phyloP scores from a whole-genome alignment of 108 stramenopile genomes.

The Stephanodiscus minutulus region DNA sequence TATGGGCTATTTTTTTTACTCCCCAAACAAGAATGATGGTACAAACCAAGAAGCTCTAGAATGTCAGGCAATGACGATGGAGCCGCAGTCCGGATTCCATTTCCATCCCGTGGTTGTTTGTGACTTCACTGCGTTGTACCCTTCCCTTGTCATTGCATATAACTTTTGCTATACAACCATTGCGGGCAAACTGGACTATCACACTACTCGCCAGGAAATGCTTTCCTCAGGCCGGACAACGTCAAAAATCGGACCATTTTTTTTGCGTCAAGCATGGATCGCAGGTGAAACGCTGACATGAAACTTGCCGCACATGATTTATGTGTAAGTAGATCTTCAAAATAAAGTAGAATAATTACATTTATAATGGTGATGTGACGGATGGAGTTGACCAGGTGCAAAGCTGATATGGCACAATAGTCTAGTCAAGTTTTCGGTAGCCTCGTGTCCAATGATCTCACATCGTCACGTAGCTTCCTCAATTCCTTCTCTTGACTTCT shows the following conservation, averaged over 20 bases:
- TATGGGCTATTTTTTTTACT: conserved; percentile 79
- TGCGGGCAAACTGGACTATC: conserved; percentile 87
- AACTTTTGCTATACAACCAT: conserved; percentile 96
- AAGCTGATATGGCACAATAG: too few relatives aligned
- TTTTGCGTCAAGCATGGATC: too few relatives aligned
- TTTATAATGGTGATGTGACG: too few relatives aligned
- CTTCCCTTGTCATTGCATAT: conserved; percentile 97
- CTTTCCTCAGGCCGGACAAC: conserved; percentile 35
- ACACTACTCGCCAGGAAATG: conserved; percentile 83
- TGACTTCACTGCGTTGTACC: conserved; percentile 97
- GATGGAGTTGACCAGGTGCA: too few relatives aligned
- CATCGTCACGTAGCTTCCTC: too few relatives aligned
- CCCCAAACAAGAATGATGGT: conserved; percentile 78
- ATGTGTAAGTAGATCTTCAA: too few relatives aligned
- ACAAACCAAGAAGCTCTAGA: conserved; percentile 86
- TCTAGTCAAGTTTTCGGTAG: too few relatives aligned
- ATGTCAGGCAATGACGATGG: conserved; percentile 87
- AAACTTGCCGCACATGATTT: too few relatives aligned
- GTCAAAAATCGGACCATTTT: conserved; percentile 54
- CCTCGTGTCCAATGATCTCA: too few relatives aligned
- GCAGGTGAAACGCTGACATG: too few relatives aligned
- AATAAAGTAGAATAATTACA: too few relatives aligned
- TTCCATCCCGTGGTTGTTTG: conserved; percentile 95
- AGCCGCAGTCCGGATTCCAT: conserved; percentile 91
- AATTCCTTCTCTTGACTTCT: too few relatives aligned